Evolutionary conservation across 768 basidiomycete species (phyloP).

Genomic region (Termitomyces sp.): DNA sequence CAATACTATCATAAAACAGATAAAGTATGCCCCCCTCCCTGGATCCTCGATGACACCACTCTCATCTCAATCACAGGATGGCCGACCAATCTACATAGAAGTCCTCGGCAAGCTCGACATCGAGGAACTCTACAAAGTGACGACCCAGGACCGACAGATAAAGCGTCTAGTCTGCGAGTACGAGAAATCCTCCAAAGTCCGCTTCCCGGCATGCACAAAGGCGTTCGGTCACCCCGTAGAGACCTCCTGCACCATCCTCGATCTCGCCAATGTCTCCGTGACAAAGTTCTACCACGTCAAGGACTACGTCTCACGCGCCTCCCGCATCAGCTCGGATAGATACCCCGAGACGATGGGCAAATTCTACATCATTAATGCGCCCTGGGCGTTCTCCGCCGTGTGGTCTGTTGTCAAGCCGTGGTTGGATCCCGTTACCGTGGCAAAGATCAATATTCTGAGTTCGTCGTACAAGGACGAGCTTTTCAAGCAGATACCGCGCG

Average conservation of each 20-base stretch:
- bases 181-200: constrained; percentile 78
- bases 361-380: constrained; percentile 98
- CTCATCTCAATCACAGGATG: constrained; percentile 52
- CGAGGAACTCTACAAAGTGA: constrained; percentile 72
- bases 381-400: constrained; percentile 85
- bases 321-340: constrained; percentile 80
- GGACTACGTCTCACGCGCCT: constrained; percentile 78
- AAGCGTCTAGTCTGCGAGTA: constrained; percentile 89
- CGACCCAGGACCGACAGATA: constrained; percentile 84
- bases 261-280: constrained; percentile 69
- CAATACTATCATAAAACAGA: constrained; percentile 97
- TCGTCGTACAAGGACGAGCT: constrained; percentile 68
- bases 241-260: constrained; percentile 96
- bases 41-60: constrained; percentile 1
- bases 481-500: constrained; percentile 73
- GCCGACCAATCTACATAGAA: constrained; percentile 94
- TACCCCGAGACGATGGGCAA: constrained; percentile 97
- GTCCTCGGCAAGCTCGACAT: constrained; percentile 88
- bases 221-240: constrained; percentile 84
- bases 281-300: constrained; percentile 87
- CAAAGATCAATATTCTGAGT: constrained; percentile 91
- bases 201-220: constrained; percentile 73
- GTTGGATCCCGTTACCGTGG: constrained; percentile 93
- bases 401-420: constrained; percentile 90
- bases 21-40: constrained; percentile 47